A percentile compares a stretch with the other conserved stretches of the same genome.
phyloP scores from a whole-genome alignment of 2,329 filamentous ascomycete species.

The Trichoderma oligosporum region DNA sequence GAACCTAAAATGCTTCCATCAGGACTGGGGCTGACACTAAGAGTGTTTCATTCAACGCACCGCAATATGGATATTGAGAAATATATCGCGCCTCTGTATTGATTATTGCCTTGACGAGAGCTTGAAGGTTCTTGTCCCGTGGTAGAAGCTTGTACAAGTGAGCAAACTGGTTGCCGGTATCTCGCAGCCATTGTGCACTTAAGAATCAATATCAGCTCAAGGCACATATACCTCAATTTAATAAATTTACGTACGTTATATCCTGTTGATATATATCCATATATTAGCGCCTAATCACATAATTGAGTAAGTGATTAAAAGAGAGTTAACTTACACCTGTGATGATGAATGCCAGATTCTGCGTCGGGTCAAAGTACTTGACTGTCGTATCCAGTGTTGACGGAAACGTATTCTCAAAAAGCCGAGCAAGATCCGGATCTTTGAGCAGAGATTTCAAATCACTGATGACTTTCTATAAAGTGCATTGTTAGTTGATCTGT shows the following conservation, averaged over 20 bases:
- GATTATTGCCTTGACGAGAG: conserved; percentile 66
- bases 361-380: conserved; percentile 66
- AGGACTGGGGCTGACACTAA: neutral
- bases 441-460: conserved; percentile 40
- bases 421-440: conserved; percentile 64
- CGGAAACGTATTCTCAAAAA: conserved; percentile 81
- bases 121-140: conserved; percentile 57
- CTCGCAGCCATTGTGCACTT: conserved; percentile 65
- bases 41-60: conserved; percentile 6
- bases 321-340: conserved; percentile 65
- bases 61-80: conserved; percentile 69
- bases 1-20: conserved; percentile 52
- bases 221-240: neutral
- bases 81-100: conserved; percentile 69
- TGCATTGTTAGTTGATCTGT: neutral
- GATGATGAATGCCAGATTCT: conserved; percentile 70
- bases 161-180: conserved; percentile 73
- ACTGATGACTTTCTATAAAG: conserved; percentile 27
- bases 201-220: neutral
- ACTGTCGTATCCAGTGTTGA: conserved; percentile 82
- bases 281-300: too few species aligned
- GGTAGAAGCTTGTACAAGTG: conserved; percentile 61
- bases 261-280: too few species aligned
- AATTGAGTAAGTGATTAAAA: too few species aligned
- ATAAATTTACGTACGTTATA: conserved; percentile 24